A percentile compares a stretch with the other conserved stretches of the same genome.
Conservation (phyloP, 1,284 basidiomycete species). For the Athelia psychrophila region DNA sequence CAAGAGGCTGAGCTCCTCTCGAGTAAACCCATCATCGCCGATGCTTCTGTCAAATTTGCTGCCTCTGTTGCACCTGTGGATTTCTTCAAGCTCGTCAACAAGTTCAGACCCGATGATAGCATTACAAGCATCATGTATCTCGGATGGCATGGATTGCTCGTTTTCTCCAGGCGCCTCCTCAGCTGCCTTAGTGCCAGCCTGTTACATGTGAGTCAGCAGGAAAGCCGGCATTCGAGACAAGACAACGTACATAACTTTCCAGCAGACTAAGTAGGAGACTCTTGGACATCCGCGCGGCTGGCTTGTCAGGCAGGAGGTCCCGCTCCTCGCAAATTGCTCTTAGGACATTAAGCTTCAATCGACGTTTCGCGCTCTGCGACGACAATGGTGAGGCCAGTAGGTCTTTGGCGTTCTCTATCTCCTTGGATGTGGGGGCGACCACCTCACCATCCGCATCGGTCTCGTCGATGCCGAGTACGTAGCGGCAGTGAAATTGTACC, state of each 20-base stretch:
- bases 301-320: neutral
- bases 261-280: neutral
- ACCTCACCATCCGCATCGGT: neutral
- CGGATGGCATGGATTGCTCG: neutral
- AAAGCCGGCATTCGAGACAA: neutral
- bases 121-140: neutral
- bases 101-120: no score
- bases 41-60: no score
- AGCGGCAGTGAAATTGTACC: constrained; percentile 11
- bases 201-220: neutral
- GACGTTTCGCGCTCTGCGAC: neutral
- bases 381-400: neutral
- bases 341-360: neutral
- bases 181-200: neutral
- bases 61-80: no score
- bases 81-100: no score
- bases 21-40: constrained; percentile 6
- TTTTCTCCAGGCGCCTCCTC: neutral
- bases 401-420: neutral
- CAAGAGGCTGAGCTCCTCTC: constrained; percentile 11
- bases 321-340: neutral
- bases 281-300: neutral
- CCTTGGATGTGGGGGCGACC: neutral
- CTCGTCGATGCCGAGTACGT: constrained; percentile 9
- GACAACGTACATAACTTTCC: neutral